Evolutionary conservation across 2,329 filamentous ascomycete species (phyloP), one percentile per base, ranked within the genome.

Genomic region (Fusarium incarnatum): DNA sequence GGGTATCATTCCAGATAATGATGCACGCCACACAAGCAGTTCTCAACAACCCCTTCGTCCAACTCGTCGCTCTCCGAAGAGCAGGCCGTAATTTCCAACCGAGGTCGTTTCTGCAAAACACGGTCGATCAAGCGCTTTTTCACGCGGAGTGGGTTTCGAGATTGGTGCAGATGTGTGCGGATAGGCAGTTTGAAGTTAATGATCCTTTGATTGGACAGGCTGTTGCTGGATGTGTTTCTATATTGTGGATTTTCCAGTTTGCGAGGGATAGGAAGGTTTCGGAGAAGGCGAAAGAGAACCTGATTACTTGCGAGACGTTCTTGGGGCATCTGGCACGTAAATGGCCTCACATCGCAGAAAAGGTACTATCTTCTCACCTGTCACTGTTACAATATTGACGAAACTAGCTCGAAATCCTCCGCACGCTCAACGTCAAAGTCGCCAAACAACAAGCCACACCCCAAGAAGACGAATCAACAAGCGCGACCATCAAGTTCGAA

Each of bases 201-300:
- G 72, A 75, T 41, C 72, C 73, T 4, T 11, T 75, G 7, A 49
- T 75, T 15, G 73, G 73, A 22, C 65, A 70, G 6, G 67, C 65
- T 5, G 66, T 75, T 5, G 68, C 72, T 1, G 66, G 64, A 5
- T 73, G 71, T 16, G 64, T 71, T 3, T 72, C 71, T 0, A 71
- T 75, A 32, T 48, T 73, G 6, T 75, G 72, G 73, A 70, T 75
- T 6, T 75, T 75, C 4, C 73, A 75, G 5, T 75, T 75, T 44
- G 72, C 73, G 9, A 42, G 69, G 3, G 73, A 75, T 8, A 44
- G 41, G 0, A 68, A 75, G 7, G 71, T 73, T 0, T 65, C 72
- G 1, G 56, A 61, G 4, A 73, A 72, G n/a, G 66, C 72, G 0
- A 72, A 62, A 5, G 64, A 73, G 18, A 75, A 75, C n/a, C 12